These are phyloP conservation scores for Sarocladiaceae sp. DNA, from an alignment of 2,329 filamentous ascomycete genomes.

Conservation along the genomic window DNA sequence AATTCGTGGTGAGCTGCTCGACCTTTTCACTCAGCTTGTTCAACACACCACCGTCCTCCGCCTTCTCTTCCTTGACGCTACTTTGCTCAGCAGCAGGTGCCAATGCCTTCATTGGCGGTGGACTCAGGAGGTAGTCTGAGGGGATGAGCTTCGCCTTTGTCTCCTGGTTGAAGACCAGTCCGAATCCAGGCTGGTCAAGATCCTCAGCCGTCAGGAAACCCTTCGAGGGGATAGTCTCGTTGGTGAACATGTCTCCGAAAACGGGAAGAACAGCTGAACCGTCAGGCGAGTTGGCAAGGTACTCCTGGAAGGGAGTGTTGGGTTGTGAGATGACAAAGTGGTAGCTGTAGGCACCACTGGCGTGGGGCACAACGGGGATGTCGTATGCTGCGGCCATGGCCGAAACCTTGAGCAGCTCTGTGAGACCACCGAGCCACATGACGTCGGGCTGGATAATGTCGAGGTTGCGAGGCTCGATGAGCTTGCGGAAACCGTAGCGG, in stretches of 20 bases:
- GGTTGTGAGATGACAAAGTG: slow-evolving; percentile 93
- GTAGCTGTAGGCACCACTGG: slow-evolving; percentile 90
- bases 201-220: slow-evolving; percentile 76
- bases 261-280: slow-evolving; percentile 87
- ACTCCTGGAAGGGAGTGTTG: slow-evolving; percentile 94
- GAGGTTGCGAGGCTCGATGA: slow-evolving; percentile 85
- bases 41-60: slow-evolving; percentile 20
- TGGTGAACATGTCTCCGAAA: slow-evolving; percentile 84
- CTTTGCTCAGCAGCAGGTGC: slow-evolving; percentile 20
- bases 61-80: slow-evolving; percentile 14
- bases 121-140: slow-evolving; percentile 67
- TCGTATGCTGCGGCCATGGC: slow-evolving; percentile 91
- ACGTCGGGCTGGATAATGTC: slow-evolving; percentile 95
- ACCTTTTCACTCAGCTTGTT: slow-evolving; percentile 29
- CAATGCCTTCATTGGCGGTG: slow-evolving; percentile 49
- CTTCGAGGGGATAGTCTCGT: slow-evolving; percentile 83
- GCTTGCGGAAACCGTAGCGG: slow-evolving; percentile 88
- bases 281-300: slow-evolving; percentile 88
- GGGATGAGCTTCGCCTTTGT: slow-evolving; percentile 69
- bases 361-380: slow-evolving; percentile 91
- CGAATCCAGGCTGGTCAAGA: slow-evolving; percentile 87
- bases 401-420: slow-evolving; percentile 83
- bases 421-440: slow-evolving; percentile 95
- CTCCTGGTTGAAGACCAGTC: slow-evolving; percentile 77
- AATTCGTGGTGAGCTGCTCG: slow-evolving; percentile 25